Evolutionary conservation across 2,329 filamentous ascomycete genomes (phyloP), one percentile per base, ranked within the genome.

Genomic region (Xylaria sp.): DNA sequence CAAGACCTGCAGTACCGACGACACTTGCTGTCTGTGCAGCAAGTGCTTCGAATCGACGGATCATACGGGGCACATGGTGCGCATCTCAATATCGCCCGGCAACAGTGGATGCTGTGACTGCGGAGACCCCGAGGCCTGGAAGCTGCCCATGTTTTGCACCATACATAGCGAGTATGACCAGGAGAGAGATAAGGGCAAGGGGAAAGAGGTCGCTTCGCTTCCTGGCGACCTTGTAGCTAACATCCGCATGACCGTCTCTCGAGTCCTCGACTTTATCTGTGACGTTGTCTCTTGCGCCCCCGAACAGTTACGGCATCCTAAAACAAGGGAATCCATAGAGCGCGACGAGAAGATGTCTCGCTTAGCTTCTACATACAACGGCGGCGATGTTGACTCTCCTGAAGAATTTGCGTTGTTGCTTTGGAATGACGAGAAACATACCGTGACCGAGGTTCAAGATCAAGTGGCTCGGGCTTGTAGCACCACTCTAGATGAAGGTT

Each of bases 381-480:
- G 87, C 39, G 88, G 87, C 1, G 89, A 92, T 74, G 83, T 88
- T 6, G 88, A 90, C 64, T 84, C 88, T 2, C 86, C 90, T 27
- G 88, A 88, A 12, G 93, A 97, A 74, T 99, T 92, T 79, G 92
- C 93, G 4, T 83, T 99, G 53, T 84, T 98, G 17, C 84, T 99
- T 4, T 99, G 96, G 96, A 99, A 99, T 75, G 96, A 99, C 72
- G 96, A 99, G 82, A 99, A 99, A 80, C 96, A 99, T 78, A 99
- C 96, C 0, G 91, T 98, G 51, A 88, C 90, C 55, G 96, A 99
- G 78, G 95, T 99, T 5, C 87, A 91, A 73, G 90, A 97, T 65
- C 95, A 98, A 78, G 93, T 99, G 24, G 92, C 93, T 2, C 88
- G 95, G 71, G 96, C 96, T 58, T 99, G 96, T 82, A 89, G 88